A percentile compares a stretch with the other conserved stretches of the same genome.
Conservation (phyloP, 2,329 filamentous ascomycete genomes). For the Apiospora malaysiana region DNA sequence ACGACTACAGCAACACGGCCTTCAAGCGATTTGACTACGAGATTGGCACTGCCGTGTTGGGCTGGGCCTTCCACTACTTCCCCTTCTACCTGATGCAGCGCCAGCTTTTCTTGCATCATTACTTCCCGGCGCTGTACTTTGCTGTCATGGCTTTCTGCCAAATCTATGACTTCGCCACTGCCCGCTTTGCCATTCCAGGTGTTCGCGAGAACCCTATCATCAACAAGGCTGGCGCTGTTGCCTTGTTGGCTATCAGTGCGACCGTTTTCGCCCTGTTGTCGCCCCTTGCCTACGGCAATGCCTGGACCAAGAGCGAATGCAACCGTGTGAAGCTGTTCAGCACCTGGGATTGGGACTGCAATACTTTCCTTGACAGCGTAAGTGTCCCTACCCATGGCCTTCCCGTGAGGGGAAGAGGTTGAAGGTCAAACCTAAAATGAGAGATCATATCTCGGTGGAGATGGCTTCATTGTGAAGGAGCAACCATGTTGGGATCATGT, state of each 20-base stretch:
- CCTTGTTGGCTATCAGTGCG: constrained; percentile 76
- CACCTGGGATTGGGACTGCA: constrained; percentile 98
- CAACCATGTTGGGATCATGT: not conserved
- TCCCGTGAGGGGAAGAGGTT: constrained; percentile 42
- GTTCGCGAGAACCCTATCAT: constrained; percentile 73
- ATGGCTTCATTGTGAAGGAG: not conserved
- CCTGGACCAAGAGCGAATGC: constrained; percentile 91
- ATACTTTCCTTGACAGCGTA: constrained; percentile 86
- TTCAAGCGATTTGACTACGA: constrained; percentile 99
- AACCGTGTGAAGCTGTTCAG: constrained; percentile 83
- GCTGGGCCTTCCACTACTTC: constrained; percentile 98
- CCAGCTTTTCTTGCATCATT: constrained; percentile 97
- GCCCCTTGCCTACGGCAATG: constrained; percentile 89
- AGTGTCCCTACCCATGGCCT: constrained; percentile 56
- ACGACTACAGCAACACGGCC: constrained; percentile 79
- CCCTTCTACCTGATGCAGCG: constrained; percentile 98
- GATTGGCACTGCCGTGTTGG: constrained; percentile 85
- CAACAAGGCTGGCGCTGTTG: constrained; percentile 74
- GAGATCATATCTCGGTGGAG: not conserved
- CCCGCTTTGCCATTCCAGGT: constrained; percentile 72
- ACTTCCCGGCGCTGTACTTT: constrained; percentile 97
- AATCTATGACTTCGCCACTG: constrained; percentile 83
- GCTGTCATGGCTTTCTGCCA: constrained; percentile 89
- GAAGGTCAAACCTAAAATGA: constrained; percentile 15
- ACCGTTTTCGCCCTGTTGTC: constrained; percentile 84